A percentile compares a stretch with the other conserved stretches of the same genome.
Evolutionary conservation across 345 rosid genomes (phyloP).

Genomic region (Capsella bursapastoris): DNA sequence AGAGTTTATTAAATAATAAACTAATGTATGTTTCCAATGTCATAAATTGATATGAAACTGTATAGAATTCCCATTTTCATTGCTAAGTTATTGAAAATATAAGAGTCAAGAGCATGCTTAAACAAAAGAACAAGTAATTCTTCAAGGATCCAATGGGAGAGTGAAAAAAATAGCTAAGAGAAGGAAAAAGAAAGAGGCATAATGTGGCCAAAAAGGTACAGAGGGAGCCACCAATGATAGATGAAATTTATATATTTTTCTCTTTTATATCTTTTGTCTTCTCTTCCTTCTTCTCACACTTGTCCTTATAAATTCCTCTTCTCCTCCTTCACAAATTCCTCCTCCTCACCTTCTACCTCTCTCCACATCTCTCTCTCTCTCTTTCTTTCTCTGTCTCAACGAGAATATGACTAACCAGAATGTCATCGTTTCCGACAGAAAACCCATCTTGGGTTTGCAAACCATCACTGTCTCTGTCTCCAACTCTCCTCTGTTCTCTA

Average conservation of each 20-base stretch:
- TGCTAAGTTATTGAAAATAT: neutral
- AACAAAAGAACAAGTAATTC: neutral
- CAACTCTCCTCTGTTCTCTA: conserved; percentile 50
- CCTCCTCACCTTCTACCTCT: conserved; percentile 38
- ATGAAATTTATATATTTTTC: conserved; percentile 1
- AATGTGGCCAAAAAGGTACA: conserved; percentile 52
- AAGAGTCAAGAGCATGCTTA: neutral
- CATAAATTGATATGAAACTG: neutral
- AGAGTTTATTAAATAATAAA: too few relatives aligned
- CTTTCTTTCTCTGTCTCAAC: conserved; percentile 4
- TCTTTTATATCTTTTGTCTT: conserved; percentile 27
- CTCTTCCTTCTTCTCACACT: conserved; percentile 25
- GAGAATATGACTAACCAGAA: conserved; percentile 71
- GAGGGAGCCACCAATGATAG: conserved; percentile 50
- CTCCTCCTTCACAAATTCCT: conserved; percentile 42
- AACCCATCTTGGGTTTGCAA: conserved; percentile 49
- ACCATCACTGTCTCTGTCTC: conserved; percentile 49
- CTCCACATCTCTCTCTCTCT: neutral
- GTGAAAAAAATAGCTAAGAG: neutral
- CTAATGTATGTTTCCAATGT: too few relatives aligned
- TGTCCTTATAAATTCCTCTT: conserved; percentile 50
- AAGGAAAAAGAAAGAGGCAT: conserved; percentile 12
- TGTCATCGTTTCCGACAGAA: conserved; percentile 61
- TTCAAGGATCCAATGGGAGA: conserved; percentile 5
- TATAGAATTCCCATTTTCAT: neutral